These are phyloP conservation scores for Lycium ferocissimum DNA, from an alignment of 257 asterid species.

Conservation along the genomic window DNA sequence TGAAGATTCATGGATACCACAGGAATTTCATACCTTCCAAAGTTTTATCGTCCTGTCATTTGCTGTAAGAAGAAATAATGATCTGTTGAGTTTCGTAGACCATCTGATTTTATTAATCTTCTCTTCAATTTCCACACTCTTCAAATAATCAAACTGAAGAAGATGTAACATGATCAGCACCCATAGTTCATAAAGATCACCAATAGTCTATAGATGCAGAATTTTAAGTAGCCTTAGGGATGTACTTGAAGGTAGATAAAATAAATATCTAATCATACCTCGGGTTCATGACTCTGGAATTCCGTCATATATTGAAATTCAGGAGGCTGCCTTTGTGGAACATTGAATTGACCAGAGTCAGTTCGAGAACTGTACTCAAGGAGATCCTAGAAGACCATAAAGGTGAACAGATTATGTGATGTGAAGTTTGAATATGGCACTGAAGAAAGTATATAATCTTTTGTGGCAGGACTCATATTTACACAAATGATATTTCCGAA, in stretches of 20 bases:
- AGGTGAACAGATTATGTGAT: conserved; percentile 11
- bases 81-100: conserved; percentile 63
- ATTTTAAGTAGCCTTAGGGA: not conserved
- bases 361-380: conserved; percentile 49
- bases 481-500: conserved; percentile 18
- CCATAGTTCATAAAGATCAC: conserved; percentile 15
- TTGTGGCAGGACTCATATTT: not conserved
- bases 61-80: conserved; percentile 68
- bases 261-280: conserved; percentile 49
- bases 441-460: not conserved
- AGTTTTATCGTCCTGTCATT: conserved; percentile 84
- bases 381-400: conserved; percentile 51
- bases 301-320: conserved; percentile 73
- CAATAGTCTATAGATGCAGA: not conserved
- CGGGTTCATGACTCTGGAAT: conserved; percentile 95
- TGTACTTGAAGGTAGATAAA: not conserved
- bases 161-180: conserved; percentile 40
- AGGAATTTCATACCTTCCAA: conserved; percentile 72
- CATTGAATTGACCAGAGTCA: conserved; percentile 65
- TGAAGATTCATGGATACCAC: not conserved
- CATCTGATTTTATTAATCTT: conserved; percentile 72
- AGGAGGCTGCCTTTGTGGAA: conserved; percentile 54
- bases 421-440: not conserved
- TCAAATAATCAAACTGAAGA: conserved; percentile 81
- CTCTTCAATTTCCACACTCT: conserved; percentile 89